phyloP scores from a whole-genome alignment of 2,329 filamentous ascomycete genomes.

The Nakataea oryzae region DNA sequence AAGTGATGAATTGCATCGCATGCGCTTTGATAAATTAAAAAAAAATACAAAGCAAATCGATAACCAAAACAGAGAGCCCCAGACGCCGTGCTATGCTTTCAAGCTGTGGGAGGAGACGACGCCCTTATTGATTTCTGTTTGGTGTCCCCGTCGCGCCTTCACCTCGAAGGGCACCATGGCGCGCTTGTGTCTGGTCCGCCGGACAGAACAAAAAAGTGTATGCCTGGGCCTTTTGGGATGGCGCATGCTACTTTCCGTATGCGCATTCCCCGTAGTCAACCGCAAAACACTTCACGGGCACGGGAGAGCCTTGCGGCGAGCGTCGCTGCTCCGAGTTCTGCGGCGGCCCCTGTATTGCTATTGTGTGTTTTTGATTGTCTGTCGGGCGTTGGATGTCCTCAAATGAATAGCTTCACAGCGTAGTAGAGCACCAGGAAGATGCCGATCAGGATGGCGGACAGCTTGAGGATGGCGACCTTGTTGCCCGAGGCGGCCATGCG shows the following conservation, averaged over 20 bases:
- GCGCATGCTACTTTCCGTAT: not conserved
- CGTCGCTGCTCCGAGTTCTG: not conserved
- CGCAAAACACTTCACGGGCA: not conserved
- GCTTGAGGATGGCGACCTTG: conserved; percentile 80
- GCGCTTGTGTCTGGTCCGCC: too few relatives aligned
- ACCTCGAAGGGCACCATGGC: not conserved
- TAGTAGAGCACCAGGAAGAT: conserved; percentile 69
- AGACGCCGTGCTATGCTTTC: not conserved
- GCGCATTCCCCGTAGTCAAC: not conserved
- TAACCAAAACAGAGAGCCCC: not conserved
- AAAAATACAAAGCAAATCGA: not conserved
- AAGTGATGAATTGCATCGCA: too few relatives aligned
- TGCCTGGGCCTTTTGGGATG: not conserved
- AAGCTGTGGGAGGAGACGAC: not conserved
- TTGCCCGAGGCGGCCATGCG: conserved; percentile 89
- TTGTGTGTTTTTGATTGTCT: conserved; percentile 1
- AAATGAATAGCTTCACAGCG: conserved; percentile 53
- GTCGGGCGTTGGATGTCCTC: conserved; percentile 6
- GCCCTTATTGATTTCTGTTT: not conserved
- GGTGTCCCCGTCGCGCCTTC: not conserved
- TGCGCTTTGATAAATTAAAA: too few relatives aligned
- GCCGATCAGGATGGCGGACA: conserved; percentile 72
- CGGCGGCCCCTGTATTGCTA: not conserved
- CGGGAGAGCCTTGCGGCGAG: not conserved
- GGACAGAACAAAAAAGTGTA: too few relatives aligned